Evolutionary conservation across 148 eudicot genomes (phyloP).

Genomic region (Spergularia marina): DNA sequence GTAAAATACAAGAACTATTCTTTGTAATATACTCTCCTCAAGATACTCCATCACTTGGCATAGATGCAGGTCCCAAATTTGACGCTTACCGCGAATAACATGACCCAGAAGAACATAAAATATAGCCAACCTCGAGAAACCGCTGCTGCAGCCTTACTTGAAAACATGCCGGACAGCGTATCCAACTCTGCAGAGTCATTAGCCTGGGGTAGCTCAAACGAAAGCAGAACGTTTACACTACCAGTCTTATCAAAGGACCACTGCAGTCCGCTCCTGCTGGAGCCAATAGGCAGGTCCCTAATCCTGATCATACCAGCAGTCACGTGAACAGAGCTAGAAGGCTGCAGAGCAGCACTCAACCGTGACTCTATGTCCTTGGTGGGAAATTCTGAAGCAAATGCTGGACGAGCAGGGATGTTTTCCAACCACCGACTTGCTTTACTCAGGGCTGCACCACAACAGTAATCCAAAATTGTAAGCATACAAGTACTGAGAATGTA

Average conservation of each 20-base stretch:
- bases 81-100: constrained; percentile 54
- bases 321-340: constrained; percentile 58
- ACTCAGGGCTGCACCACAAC: constrained; percentile 50
- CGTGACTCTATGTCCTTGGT: constrained; percentile 51
- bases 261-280: constrained; percentile 25
- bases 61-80: constrained; percentile 55
- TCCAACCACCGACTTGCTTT: constrained; percentile 60
- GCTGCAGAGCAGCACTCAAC: constrained; percentile 44
- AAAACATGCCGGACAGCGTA: constrained; percentile 28
- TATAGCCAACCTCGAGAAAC: constrained; percentile 45
- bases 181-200: constrained; percentile 29
- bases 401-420: constrained; percentile 70
- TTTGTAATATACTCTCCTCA: background rate
- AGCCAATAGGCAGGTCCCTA: constrained; percentile 25
- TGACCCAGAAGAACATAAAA: constrained; percentile 48
- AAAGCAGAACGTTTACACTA: constrained; percentile 50
- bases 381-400: constrained; percentile 80
- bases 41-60: constrained; percentile 33
- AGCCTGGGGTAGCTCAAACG: constrained; percentile 48
- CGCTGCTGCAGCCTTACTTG: constrained; percentile 44
- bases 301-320: constrained; percentile 67
- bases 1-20: background rate
- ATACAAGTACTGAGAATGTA: background rate
- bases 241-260: constrained; percentile 54
- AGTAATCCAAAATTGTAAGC: background rate